Evolutionary conservation across 2,329 filamentous ascomycete genomes (phyloP).

Genomic region (Aureobasidium sp.): DNA sequence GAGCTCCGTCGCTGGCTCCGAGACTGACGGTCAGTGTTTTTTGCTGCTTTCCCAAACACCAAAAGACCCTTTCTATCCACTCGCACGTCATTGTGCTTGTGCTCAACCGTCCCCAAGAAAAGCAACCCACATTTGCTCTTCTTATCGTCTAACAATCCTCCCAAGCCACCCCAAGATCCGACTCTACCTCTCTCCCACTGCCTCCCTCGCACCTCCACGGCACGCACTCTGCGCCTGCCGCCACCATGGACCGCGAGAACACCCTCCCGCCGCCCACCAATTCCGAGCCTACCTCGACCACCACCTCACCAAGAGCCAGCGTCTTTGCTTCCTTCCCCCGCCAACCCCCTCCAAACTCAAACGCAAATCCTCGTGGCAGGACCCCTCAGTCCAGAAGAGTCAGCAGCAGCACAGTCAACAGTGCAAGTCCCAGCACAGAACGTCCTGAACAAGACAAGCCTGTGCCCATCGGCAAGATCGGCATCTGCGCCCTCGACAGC

Average conservation of each 20-base stretch:
- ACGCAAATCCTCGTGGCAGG: conserved; percentile 22
- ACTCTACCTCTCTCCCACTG: neutral
- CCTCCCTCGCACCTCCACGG: neutral
- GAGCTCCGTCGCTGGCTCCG: conserved; percentile 40
- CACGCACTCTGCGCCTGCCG: neutral
- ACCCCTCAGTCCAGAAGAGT: conserved; percentile 61
- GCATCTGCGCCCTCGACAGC: conserved; percentile 89
- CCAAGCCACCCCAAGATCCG: neutral
- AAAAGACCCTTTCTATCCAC: neutral
- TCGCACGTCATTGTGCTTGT: conserved; percentile 1
- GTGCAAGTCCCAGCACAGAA: conserved; percentile 71
- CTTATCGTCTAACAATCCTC: neutral
- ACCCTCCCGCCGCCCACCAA: neutral
- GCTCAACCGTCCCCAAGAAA: neutral
- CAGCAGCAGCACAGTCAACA: conserved; percentile 76
- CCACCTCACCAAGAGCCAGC: conserved; percentile 2
- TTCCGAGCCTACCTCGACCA: conserved; percentile 6
- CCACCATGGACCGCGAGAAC: conserved; percentile 4
- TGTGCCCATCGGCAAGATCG: conserved; percentile 60
- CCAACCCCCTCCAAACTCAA: conserved; percentile 4
- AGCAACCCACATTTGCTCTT: neutral
- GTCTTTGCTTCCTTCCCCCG: conserved; percentile 7
- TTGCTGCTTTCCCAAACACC: neutral
- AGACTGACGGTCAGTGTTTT: conserved; percentile 32
- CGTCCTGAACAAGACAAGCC: conserved; percentile 50